Percentiles rank a stretch among this genome's conserved stretches.
phyloP scores from a whole-genome alignment of 441 rosid species.

The Mallotus repandus region DNA sequence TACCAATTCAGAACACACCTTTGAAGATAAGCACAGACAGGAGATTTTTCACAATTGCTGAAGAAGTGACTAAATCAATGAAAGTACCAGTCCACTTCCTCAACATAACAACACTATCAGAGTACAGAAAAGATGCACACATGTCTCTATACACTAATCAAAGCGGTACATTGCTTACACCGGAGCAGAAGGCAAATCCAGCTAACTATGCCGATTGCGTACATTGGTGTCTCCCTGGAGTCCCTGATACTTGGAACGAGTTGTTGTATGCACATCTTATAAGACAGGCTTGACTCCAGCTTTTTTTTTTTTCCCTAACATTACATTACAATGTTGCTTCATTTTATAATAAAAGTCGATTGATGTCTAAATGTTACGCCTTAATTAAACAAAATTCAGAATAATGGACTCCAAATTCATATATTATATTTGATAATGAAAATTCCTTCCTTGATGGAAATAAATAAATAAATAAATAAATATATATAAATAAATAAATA shows the following conservation, averaged over 20 bases:
- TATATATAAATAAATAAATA: no score
- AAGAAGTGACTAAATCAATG: slow-evolving; percentile 40
- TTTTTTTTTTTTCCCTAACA: no score
- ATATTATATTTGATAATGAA: no score
- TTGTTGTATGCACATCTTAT: slow-evolving; percentile 40
- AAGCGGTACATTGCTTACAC: slow-evolving; percentile 24
- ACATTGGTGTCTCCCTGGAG: slow-evolving; percentile 83
- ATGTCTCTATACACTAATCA: slow-evolving; percentile 68
- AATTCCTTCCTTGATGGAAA: no score
- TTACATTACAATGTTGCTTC: no score
- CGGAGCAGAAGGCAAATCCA: slow-evolving; percentile 61
- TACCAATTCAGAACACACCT: slow-evolving; percentile 24
- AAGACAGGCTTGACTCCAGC: background rate
- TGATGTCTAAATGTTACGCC: no score
- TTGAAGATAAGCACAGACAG: slow-evolving; percentile 28
- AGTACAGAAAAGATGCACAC: slow-evolving; percentile 71
- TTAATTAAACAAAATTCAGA: no score
- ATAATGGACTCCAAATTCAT: no score
- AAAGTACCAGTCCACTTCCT: slow-evolving; percentile 47
- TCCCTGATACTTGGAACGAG: slow-evolving; percentile 84
- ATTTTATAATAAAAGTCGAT: no score
- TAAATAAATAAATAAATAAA: no score
- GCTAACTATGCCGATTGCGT: slow-evolving; percentile 66
- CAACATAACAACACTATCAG: slow-evolving; percentile 69
- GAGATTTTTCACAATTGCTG: slow-evolving; percentile 34